Evolutionary conservation across 345 rosid species (phyloP).

Genomic region (Camelina hispida): DNA sequence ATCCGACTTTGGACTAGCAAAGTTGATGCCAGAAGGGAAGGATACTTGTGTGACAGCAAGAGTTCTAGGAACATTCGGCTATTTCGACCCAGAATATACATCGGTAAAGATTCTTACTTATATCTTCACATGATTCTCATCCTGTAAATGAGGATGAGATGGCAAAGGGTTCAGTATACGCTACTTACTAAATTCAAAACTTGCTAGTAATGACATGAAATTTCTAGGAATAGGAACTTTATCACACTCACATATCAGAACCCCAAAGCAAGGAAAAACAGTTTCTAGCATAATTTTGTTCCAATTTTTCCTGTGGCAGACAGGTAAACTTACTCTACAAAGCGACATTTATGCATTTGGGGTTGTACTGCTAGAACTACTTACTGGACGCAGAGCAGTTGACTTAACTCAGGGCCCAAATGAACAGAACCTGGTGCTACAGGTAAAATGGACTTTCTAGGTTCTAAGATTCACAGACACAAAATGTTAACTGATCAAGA

Average conservation of each 20-base stretch:
- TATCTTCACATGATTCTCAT: slow-evolving; percentile 2
- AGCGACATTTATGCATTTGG: slow-evolving; percentile 98
- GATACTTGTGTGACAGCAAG: slow-evolving; percentile 82
- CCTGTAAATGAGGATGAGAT: slow-evolving; percentile 4
- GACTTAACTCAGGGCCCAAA: slow-evolving; percentile 83
- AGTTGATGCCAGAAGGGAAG: slow-evolving; percentile 95
- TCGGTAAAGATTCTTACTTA: slow-evolving; percentile 57
- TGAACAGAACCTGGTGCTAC: slow-evolving; percentile 94
- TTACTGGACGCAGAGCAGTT: slow-evolving; percentile 95
- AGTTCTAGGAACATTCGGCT: slow-evolving; percentile 97
- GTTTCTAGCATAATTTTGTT: slow-evolving; percentile 1
- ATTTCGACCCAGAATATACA: slow-evolving; percentile 96
- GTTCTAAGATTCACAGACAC: slow-evolving; percentile 14
- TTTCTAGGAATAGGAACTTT: neutral
- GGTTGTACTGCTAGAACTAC: slow-evolving; percentile 91
- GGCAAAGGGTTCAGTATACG: slow-evolving; percentile 7
- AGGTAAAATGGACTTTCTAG: slow-evolving; percentile 52
- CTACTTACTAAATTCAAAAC: neutral
- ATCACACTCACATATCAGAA: slow-evolving; percentile 12
- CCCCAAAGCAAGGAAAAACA: slow-evolving; percentile 8
- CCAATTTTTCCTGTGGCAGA: slow-evolving; percentile 50
- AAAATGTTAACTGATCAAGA: neutral
- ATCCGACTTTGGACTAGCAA: slow-evolving; percentile 96
- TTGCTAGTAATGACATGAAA: slow-evolving; percentile 3
- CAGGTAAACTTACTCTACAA: slow-evolving; percentile 94